phyloP scores from a whole-genome alignment of 2,329 filamentous ascomycete genomes.

The Stagonosporopsis cucurbitacearum region DNA sequence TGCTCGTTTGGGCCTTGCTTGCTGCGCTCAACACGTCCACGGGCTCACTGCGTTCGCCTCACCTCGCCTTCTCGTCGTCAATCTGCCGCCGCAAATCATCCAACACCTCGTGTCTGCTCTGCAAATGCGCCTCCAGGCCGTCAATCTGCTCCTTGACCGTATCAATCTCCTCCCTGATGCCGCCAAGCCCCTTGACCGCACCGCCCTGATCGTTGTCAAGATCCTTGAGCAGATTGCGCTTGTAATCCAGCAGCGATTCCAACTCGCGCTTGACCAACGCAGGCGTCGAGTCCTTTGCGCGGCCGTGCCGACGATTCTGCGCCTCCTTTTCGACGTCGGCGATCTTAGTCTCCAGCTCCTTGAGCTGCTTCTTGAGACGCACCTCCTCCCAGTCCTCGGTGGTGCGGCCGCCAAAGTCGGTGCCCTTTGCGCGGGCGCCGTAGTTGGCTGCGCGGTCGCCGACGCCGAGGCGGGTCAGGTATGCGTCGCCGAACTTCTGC shows the following conservation, averaged over 20 bases:
- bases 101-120: constrained; percentile 75
- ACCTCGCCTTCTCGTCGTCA: constrained; percentile 76
- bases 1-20: too few relatives aligned
- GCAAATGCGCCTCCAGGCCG: constrained; percentile 82
- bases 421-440: constrained; percentile 72
- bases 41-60: not conserved
- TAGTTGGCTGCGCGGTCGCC: constrained; percentile 74
- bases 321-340: constrained; percentile 78
- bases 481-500: constrained; percentile 96
- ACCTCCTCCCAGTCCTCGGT: constrained; percentile 98
- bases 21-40: not conserved
- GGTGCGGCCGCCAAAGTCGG: constrained; percentile 85
- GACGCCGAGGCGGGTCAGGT: constrained; percentile 84
- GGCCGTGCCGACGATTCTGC: constrained; percentile 61
- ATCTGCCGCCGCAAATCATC: constrained; percentile 81
- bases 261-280: constrained; percentile 93
- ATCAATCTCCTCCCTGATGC: constrained; percentile 82
- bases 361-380: constrained; percentile 87
- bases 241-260: constrained; percentile 94
- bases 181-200: constrained; percentile 68
- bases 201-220: constrained; percentile 76
- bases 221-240: constrained; percentile 78
- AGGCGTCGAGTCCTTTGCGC: constrained; percentile 76
- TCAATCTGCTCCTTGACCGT: constrained; percentile 95
- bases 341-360: constrained; percentile 87